Evolutionary conservation across 192 early-diverging fungal species (phyloP), one percentile per base, ranked within the genome.

Genomic region (Gonapodya sp.): DNA sequence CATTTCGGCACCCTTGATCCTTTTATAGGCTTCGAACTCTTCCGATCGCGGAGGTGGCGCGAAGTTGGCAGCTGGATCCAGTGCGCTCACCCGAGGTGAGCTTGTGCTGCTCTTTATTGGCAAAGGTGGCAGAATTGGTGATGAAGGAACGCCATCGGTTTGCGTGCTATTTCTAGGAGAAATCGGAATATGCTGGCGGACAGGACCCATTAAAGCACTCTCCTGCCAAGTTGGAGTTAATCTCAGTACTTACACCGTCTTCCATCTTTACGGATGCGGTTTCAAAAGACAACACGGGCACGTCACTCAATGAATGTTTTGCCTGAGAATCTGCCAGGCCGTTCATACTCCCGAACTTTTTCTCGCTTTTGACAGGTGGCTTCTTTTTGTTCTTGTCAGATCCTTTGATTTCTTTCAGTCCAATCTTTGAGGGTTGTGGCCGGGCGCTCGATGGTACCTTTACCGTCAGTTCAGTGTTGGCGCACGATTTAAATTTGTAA

Each of bases 11-110:
- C 91, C 91, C 72, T 85, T 91, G 0, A 83, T 83, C 24, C 82
- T 36, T 77, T 92, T 92, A 81, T 89, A 92, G 2, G 79, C 75
- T 81, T 92, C 91, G 82, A 90, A 92, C 79, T 91, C 91, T 33
- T 91, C 89, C 14, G 88, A 85, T 35, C 91, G 82, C 36, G 73
- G 72, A 16, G 82, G 82, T n/a, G 85, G 86, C 37, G 83, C 31
- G 14, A 81, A 75, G 8, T 16, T 80, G 1, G n/a, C 78, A 16
- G 79, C 75, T 78, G 2, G 31, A 73, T 31, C 33, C 31, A 24
- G 8, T 16, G 8, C 24, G 46, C 46, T 64, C 8, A 24, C 46
- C 24, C 46, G 46, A 16, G 46, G 8, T 16, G 8, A 16, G 8
- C 8, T 8, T 64, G 46, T 24, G 46, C 8, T 64, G 8, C 46